Conservation (phyloP, 1,284 basidiomycete species). For the Rhodotorula sp. region DNA sequence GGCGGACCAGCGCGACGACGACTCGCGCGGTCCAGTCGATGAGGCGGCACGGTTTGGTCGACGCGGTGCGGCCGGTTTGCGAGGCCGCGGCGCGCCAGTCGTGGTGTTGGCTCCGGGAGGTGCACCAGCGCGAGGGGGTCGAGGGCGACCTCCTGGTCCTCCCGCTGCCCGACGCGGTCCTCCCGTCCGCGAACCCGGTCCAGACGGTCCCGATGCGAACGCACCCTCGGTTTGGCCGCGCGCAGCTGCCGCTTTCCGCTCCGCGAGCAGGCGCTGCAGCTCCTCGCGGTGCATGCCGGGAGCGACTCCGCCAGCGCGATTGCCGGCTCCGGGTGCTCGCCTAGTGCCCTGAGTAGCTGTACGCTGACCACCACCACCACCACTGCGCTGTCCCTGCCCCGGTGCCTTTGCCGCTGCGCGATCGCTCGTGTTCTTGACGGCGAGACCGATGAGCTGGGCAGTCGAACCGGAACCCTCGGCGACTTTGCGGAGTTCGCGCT, state of each 20-base stretch:
- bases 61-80: not conserved
- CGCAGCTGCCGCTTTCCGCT: constrained; percentile 8
- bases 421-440: constrained; percentile 19
- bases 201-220: not conserved
- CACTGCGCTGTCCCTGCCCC: too few relatives aligned
- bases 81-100: not conserved
- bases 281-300: constrained; percentile 8
- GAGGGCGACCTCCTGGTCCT: not conserved
- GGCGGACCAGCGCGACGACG: constrained; percentile 3
- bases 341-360: not conserved
- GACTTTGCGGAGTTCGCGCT: constrained; percentile 19
- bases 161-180: not conserved
- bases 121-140: not conserved
- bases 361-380: not conserved
- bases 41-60: not conserved
- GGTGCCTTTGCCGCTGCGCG: not conserved
- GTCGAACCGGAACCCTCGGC: constrained; percentile 20
- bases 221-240: not conserved
- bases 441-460: constrained; percentile 20
- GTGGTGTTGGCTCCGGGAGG: not conserved
- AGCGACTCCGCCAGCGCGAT: not conserved
- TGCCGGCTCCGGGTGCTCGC: not conserved
- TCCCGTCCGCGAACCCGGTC: not conserved
- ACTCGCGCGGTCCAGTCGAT: not conserved
- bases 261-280: not conserved